Base-by-base conservation (phyloP, 345 rosid genomes). In the Durio zibethinus region DNA sequence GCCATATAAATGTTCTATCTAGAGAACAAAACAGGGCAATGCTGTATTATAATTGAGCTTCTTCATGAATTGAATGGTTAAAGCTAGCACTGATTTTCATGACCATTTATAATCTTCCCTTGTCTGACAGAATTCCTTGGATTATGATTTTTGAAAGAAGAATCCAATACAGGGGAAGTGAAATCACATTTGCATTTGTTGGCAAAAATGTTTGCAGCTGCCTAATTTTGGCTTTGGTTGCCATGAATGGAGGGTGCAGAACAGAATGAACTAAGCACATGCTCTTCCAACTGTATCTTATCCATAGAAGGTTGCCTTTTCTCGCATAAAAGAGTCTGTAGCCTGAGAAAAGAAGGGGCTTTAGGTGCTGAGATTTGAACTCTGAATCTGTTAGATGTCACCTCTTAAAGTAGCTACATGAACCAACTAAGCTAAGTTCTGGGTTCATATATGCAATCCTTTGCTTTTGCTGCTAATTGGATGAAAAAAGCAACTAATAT, bases 31-130 rank as follows among this genome's bases (percentile, higher is more conserved):
- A 53, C 73, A 72, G 75, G 52, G 57, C 62, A 43, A 60, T 54
- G 72, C 40, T n/a, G 43, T 64, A 33, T 77, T 77, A 70, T 77
- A 73, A 43, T 72, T 80, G 65, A 67, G 35, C 35, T 40, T 35
- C 14, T 15, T 63, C 14, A 35, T 35, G 52, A 45, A 43, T 43
- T 23, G 23, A 6, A 2, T 43, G 54, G 54, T 23, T 8, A 25
- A 0, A 23, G 18, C 61, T 21, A 10, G 25, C 11, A 21, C 4
- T 9, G 0, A 9, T 56, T 56, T 56, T 53, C 23, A 20, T 20
- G 20, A 53, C 1, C 1, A 10, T 21, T 20, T 40, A 66, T 42
- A 23, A 67, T 42, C 50, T 68, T 23, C 18, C 54, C 36, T 68
- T 68, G 25, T 23, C 23, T 45, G 35, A 43, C 3, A 23, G 29